Conservation (phyloP, 2,329 filamentous ascomycete species). For the Stachybotrys chartarum region DNA sequence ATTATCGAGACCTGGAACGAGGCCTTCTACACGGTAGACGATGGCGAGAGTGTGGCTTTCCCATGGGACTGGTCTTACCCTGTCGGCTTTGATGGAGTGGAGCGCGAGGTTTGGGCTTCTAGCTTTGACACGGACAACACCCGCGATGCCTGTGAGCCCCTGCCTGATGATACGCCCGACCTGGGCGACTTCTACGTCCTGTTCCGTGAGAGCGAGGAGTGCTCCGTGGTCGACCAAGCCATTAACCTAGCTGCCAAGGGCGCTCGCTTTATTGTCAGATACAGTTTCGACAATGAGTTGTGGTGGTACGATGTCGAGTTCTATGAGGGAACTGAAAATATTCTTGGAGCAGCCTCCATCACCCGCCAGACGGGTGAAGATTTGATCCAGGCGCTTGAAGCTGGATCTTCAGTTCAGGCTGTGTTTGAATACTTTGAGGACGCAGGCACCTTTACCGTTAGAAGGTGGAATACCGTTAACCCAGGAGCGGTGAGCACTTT, state of each 20-base stretch:
- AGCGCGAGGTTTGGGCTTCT: conserved; percentile 1
- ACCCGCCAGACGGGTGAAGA: conserved; percentile 17
- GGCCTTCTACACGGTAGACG: conserved; percentile 23
- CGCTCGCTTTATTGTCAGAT: conserved; percentile 47
- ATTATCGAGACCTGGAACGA: neutral
- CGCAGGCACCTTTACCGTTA: neutral
- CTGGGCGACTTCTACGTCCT: conserved; percentile 46
- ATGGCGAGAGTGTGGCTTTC: neutral
- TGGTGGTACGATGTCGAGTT: neutral
- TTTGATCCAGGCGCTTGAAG: conserved; percentile 30
- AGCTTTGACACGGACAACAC: neutral
- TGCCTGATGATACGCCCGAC: conserved; percentile 42
- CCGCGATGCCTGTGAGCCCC: neutral
- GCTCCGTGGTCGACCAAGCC: neutral
- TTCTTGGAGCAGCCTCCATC: neutral
- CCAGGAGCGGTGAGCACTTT: conserved; percentile 4
- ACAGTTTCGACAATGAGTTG: conserved; percentile 29
- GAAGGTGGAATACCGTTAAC: neutral
- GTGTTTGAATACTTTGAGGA: neutral
- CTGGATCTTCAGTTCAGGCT: conserved; percentile 25
- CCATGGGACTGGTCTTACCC: neutral
- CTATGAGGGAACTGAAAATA: neutral
- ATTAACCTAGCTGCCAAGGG: conserved; percentile 37
- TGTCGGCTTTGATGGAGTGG: neutral
- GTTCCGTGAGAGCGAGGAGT: conserved; percentile 30